Evolutionary conservation across 176 grass and related monocot genomes (phyloP).

Genomic region (Echinochloa phyllopogon): DNA sequence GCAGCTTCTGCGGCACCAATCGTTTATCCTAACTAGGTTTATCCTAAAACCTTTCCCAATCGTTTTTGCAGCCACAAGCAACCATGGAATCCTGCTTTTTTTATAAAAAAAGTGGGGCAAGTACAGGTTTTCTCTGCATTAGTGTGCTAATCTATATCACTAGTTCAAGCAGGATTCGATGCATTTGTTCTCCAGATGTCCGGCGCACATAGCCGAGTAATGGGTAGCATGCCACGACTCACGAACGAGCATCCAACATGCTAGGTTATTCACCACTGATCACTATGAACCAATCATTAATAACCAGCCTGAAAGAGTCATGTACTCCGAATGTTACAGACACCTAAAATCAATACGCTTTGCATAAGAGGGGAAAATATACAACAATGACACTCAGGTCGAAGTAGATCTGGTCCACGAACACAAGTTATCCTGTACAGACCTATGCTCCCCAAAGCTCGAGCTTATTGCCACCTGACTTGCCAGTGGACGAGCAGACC

Average conservation of each 20-base stretch:
- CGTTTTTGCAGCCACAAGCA: neutral
- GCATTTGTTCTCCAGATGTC: too few relatives aligned
- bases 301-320: constrained; percentile 26
- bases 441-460: constrained; percentile 42
- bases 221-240: neutral
- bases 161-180: neutral
- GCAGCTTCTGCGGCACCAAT: neutral
- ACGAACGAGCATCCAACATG: neutral
- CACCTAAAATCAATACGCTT: constrained; percentile 39
- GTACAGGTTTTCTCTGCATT: too few relatives aligned
- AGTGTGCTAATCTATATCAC: neutral
- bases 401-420: constrained; percentile 8
- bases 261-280: neutral
- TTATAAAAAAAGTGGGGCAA: neutral
- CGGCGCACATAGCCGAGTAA: too few relatives aligned
- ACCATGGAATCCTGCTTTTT: neutral
- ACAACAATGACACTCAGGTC: constrained; percentile 50
- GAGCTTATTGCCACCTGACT: constrained; percentile 49
- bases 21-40: neutral
- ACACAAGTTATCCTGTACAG: constrained; percentile 57
- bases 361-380: constrained; percentile 29
- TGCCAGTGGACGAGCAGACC: neutral
- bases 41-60: neutral
- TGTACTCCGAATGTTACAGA: constrained; percentile 32
- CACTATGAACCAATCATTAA: constrained; percentile 37